Evolutionary conservation across 2,329 filamentous ascomycete genomes (phyloP), one percentile per base, ranked within the genome.

Genomic region (Ophiostoma perfectum): DNA sequence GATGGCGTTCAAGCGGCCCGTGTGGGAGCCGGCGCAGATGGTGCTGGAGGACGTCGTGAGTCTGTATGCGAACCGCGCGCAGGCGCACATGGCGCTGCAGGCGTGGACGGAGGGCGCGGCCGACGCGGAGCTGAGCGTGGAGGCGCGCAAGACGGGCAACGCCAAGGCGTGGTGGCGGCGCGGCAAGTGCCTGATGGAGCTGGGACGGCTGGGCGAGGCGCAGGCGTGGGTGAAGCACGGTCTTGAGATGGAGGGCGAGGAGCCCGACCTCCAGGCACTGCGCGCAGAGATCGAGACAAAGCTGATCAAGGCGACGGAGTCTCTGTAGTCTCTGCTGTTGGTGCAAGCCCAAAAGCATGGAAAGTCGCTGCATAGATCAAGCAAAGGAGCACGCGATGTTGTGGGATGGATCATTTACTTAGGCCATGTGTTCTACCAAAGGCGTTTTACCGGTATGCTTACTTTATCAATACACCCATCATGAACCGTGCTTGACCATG

Each of bases 131-230:
- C 86, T 88, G 5, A 95, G 91, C 77, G 90, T 97, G 60, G 93
- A 97, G 82, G 88, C 92, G 71, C 93, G 94, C 83, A 86, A 88
- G 72, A 85, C 89, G 58, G 93, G 90, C 52, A 98, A 99, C 78
- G 88, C 91, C 0, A 98, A 98, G 86, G 93, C 89, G 0, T 98
- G 94, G 92, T 97, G 92, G 89, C 84, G 95, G 71, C 83, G 91
- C 71, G 95, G 91, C 9, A 88, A 88, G 80, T 96, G 92, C 76
- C 79, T 98, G 76, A 80, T 90, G 72, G 95, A 99, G 86, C 98
- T 98, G 95, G 90, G 90, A 0, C 80, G 94, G 70, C 80, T 91
- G 75, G 88, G 91, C 68, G 94, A 98, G 85, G 93, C 93, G 0
- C 83, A 83, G 74, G 87, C 89, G 71, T 96, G 93, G 87, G 84